Percentiles rank a stretch among this genome's conserved stretches.
phyloP scores from a whole-genome alignment of 805 yeast species.

The Candida boleticola region DNA sequence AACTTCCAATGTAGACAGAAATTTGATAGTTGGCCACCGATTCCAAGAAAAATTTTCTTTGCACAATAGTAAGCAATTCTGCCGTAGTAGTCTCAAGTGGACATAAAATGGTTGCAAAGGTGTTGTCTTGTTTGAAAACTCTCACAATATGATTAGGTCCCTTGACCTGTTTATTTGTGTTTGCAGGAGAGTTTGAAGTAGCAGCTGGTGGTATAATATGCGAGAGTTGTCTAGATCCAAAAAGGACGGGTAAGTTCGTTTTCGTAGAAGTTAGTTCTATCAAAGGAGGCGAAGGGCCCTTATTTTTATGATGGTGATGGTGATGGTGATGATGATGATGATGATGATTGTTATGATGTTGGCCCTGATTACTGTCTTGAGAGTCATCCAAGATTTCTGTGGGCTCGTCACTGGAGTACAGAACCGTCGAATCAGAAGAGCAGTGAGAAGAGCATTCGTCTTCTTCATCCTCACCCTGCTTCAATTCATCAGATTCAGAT shows the following conservation, averaged over 20 bases:
- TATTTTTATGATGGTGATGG: conserved; percentile 5
- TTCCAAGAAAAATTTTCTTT: conserved; percentile 74
- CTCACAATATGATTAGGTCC: conserved; percentile 51
- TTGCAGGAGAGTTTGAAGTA: neutral
- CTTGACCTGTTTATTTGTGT: conserved; percentile 30
- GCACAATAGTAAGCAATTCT: conserved; percentile 67
- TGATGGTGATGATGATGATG: conserved; percentile 6
- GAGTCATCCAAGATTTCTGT: conserved; percentile 11
- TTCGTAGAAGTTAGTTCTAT: neutral
- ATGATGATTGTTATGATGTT: conserved; percentile 3
- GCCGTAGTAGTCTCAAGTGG: conserved; percentile 74
- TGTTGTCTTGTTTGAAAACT: conserved; percentile 79
- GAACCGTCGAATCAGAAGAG: conserved; percentile 7
- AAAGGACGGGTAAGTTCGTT: conserved; percentile 29
- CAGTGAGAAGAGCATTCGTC: conserved; percentile 1
- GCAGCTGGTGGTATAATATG: neutral
- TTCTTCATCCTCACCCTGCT: conserved; percentile 2
- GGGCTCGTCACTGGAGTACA: conserved; percentile 15
- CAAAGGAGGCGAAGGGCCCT: neutral
- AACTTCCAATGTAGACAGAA: conserved; percentile 71
- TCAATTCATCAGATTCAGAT: neutral
- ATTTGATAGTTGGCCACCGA: conserved; percentile 71
- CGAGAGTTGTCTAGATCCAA: conserved; percentile 25
- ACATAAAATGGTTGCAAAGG: conserved; percentile 80
- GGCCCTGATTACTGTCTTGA: conserved; percentile 7